Evolutionary conservation across 2,329 filamentous ascomycete genomes (phyloP), one percentile per base, ranked within the genome.

Genomic region (Sporothrix luriei): DNA sequence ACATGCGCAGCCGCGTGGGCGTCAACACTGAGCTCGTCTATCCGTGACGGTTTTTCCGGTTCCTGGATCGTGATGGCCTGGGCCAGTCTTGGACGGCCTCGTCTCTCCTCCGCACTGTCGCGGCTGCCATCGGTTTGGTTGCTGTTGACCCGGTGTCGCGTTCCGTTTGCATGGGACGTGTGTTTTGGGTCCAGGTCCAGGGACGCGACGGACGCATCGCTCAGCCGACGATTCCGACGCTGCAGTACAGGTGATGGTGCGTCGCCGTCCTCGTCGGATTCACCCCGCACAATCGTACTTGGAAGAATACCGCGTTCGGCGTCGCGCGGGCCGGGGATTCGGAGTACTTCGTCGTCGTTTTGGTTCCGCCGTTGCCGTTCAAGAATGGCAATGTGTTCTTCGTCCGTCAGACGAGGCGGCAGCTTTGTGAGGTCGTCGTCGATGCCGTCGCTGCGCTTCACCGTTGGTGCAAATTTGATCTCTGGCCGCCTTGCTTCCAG

Each of bases 291-390:
- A 1, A 88, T 78, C 40, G 83, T 81, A 69, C 83, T 82, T 1
- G 94, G 94, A 11, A 89, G 83, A 71, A 92, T 85, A 33, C 94
- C 95, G 66, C 88, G 87, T 75, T 99, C 95, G 64, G 91, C 94
- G 76, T 98, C 95, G 74, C 94, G 85, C 0, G 95, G 95, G 24
- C 94, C 94, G 0, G 95, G 95, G 75, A 99, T 98, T 52, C 93
- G 90, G 55, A 98, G 81, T 0, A 93, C 55, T 49, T 70, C 61
- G 68, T 88, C 90, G 69, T 91, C 89, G 72, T 88, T 88, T 1
- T 83, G 84, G 69, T 92, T 90, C 49, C 62, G 62, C 3, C 93
- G 87, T 78, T 97, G 94, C 43, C 91, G 90, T 78, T 97, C 88
- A 16, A 97, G 78, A 75, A 98, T 95, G 6, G 91, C 91, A 75